A percentile compares a stretch with the other conserved stretches of the same genome.
phyloP scores from a whole-genome alignment of 371 early-diverging fungal genomes.

The Mortierella sp. region DNA sequence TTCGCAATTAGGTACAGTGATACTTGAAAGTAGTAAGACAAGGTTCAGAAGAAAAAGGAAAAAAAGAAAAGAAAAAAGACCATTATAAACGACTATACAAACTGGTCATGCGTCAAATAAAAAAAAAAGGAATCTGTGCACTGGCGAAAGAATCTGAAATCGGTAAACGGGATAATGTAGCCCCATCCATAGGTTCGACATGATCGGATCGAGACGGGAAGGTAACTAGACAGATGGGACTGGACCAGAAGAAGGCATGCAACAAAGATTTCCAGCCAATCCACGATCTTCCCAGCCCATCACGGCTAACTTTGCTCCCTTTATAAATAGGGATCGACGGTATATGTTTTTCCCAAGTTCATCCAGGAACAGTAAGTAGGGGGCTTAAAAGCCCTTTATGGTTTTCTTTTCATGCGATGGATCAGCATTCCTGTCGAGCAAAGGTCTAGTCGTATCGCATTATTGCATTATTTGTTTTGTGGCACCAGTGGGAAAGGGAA shows the following conservation, averaged over 20 bases:
- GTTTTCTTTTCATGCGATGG: not conserved
- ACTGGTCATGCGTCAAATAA: no score
- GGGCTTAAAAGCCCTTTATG: not conserved
- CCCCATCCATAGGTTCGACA: no score
- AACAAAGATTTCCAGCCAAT: no score
- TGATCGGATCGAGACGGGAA: no score
- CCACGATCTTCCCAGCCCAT: not conserved
- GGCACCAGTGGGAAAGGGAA: no score
- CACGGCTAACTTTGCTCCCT: not conserved
- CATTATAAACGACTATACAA: no score
- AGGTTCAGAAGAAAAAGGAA: not conserved
- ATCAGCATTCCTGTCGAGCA: not conserved
- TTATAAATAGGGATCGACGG: not conserved
- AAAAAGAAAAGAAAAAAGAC: conserved; percentile 6
- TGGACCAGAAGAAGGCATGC: no score
- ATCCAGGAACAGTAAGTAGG: not conserved
- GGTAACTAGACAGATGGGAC: no score
- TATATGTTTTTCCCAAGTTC: not conserved
- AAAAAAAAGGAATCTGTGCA: no score
- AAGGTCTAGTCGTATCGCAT: not conserved
- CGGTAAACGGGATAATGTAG: no score
- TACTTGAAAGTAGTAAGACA: not conserved
- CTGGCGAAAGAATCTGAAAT: no score
- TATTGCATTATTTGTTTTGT: not conserved
- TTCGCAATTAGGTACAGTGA: not conserved